Conservation (phyloP, 164 flowering plant species). For the Magnolia officinalis region DNA sequence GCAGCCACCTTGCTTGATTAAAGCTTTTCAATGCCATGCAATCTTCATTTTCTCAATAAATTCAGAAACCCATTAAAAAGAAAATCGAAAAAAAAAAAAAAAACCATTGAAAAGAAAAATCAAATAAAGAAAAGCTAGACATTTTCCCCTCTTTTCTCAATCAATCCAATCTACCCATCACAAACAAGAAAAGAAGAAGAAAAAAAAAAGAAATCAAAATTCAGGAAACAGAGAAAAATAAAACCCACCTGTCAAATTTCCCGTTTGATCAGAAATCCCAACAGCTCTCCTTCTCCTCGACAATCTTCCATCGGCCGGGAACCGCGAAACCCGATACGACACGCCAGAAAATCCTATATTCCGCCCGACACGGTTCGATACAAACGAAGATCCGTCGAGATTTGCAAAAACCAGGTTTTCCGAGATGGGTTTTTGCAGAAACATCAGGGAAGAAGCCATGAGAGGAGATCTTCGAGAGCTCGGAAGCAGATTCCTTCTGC, state of each 20-base stretch:
- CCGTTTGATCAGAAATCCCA: slow-evolving; percentile 22
- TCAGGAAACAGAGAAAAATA: not conserved
- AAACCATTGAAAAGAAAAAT: not conserved
- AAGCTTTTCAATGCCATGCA: no score
- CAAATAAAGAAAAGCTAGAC: not conserved
- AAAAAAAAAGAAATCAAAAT: not conserved
- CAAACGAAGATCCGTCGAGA: slow-evolving; percentile 1
- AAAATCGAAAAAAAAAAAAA: not conserved
- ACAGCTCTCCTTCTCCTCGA: slow-evolving; percentile 10
- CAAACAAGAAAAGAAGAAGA: not conserved
- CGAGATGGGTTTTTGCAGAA: slow-evolving; percentile 24
- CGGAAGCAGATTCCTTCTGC: not conserved
- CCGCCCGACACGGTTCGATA: slow-evolving; percentile 8
- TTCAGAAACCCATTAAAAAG: not conserved
- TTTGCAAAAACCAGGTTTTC: slow-evolving; percentile 9
- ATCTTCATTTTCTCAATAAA: not conserved
- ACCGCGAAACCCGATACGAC: slow-evolving; percentile 8
- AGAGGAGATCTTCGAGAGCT: not conserved
- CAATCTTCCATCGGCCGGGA: slow-evolving; percentile 17
- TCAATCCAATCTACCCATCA: not conserved
- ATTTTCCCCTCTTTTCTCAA: not conserved
- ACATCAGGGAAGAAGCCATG: slow-evolving; percentile 37
- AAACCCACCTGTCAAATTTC: slow-evolving; percentile 24
- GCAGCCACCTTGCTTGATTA: no score
- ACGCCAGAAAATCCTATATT: slow-evolving; percentile 19